Base-by-base conservation (phyloP, 306 rosid species). In the Crotalaria pallida region DNA sequence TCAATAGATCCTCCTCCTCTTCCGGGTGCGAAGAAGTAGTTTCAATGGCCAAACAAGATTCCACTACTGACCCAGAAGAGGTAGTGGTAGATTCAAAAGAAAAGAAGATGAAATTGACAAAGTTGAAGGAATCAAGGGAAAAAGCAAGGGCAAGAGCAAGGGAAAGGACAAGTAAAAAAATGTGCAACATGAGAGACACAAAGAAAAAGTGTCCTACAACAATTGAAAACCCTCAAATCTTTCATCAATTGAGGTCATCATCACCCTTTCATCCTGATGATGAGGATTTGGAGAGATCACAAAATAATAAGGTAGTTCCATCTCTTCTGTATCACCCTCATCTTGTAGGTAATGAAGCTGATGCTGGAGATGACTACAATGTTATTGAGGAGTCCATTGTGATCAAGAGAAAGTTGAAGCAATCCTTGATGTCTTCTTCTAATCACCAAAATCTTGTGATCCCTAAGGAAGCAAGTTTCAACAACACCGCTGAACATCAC, bases 71-170 rank as follows among this genome's bases (percentile, higher is more conserved):
- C n/a, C 50, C 13, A n/a, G 33, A 45, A 36, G 67, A 10, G 48
- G 31, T 5, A n/a, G 57, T 48, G 2, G 69, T 33, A 2, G 69
- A 58, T 15, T 26, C 45, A 0, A 19, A 71, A 36, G 79, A 48
- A 3, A 40, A 44, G 55, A 76, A 55, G 15, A 3, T 56, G 75
- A 80, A 60, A 64, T 70, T 26, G 48, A 58, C 79, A 19, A 74
- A 62, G 74, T 58, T 58, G 21, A 87, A 83, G 31, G 86, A 82
- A 56, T 63, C 84, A 22, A 81, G 92, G 80, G 90, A 65, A 4
- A 92, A 81, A 57, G 94, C 96, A 27, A 84, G 96, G 47, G 93
- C 86, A 9, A 88, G 94, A 66, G 92, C 94, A 13, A 82, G 92
- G 31, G 89, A 83, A 69, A 89, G 94, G 72, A 80, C 96, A 0